Evolutionary conservation across 192 early-diverging fungal species (phyloP), one percentile per base, ranked within the genome.

Genomic region (Coemansia brasiliensis): DNA sequence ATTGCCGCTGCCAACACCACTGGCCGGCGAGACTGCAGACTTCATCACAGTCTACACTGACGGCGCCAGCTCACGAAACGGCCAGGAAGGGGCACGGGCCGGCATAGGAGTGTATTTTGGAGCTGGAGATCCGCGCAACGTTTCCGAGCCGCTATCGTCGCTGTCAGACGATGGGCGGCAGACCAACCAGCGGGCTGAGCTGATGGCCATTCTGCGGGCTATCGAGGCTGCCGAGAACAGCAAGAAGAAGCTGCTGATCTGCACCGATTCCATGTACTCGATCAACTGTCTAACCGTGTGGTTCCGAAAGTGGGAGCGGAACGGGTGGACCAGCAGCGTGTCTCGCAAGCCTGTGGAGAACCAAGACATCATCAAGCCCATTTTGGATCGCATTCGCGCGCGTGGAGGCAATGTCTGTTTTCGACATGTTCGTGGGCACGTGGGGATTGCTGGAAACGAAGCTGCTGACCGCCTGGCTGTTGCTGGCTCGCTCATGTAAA

Each of bases 41-140:
- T 15, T 35, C 1, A 67, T 82, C 1, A 67, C 81, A 0, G 80
- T 90, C 9, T 94, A 92, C 72, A 95, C 92, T 0, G 93, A 97
- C 55, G 94, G 94, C 27, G 84, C 86, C 40, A 83, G 90, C 57
- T 50, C 74, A 13, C 61, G 69, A 7, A 98, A 98, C 79, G 94
- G 94, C 13, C 57, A 44, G 17, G 2, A 16, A 8, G 54, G 60
- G 3, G 92, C 90, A 4, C 59, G 67, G 5, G 95, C 91, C 25
- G 95, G 95, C 16, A 63, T 91, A 17, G 95, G 95, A 7, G 91
- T 95, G 18, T 95, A 83, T 58, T 98, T 87, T 65, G 91, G 89
- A 9, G 53, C 60, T 0, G 68, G 74, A 38, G 89, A 95, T 72
- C 71, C 87, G 24, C 82, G 86, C 40, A 91, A 91, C 63, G 39